A percentile compares a stretch with the other conserved stretches of the same genome.
Evolutionary conservation across 1,139 yeast genomes (phyloP).

Genomic region (Entelexis sorbosivorans): DNA sequence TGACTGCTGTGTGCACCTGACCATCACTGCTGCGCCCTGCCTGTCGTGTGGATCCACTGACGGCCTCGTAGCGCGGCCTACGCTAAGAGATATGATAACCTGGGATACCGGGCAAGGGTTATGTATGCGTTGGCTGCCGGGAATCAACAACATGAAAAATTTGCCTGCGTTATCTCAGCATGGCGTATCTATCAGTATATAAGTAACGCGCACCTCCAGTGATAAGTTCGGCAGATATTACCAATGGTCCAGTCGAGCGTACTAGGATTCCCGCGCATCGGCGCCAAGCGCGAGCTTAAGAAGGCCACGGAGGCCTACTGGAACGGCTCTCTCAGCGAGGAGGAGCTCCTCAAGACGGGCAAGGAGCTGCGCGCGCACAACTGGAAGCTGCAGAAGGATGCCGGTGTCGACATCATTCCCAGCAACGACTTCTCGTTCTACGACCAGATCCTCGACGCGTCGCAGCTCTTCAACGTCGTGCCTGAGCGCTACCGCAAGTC

Average conservation of each 20-base stretch:
- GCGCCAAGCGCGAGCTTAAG: conserved; percentile 98
- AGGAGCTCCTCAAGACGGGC: conserved; percentile 83
- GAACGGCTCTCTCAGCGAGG: conserved; percentile 83
- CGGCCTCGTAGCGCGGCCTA: background rate
- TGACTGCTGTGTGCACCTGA: too few species aligned
- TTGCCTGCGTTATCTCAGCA: conserved; percentile 19
- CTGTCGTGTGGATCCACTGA: too few species aligned
- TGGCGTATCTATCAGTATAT: conserved; percentile 3
- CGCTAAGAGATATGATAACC: background rate
- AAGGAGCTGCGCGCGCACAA: conserved; percentile 88
- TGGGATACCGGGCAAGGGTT: background rate
- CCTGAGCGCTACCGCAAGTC: conserved; percentile 95
- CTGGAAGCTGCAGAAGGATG: conserved; percentile 96
- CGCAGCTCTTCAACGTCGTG: conserved; percentile 84
- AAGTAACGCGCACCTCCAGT: background rate
- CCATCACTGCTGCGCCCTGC: too few species aligned
- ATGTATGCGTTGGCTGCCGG: background rate
- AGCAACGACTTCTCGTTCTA: conserved; percentile 97
- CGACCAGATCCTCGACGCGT: conserved; percentile 91
- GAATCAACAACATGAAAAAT: conserved; percentile 18
- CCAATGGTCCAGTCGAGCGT: conserved; percentile 88
- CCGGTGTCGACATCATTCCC: conserved; percentile 95
- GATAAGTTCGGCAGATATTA: background rate
- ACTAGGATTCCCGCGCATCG: conserved; percentile 96
- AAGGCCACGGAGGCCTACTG: conserved; percentile 98